phyloP scores from a whole-genome alignment of 2,329 filamentous ascomycete species.

The Cladophialophora exuberans region DNA sequence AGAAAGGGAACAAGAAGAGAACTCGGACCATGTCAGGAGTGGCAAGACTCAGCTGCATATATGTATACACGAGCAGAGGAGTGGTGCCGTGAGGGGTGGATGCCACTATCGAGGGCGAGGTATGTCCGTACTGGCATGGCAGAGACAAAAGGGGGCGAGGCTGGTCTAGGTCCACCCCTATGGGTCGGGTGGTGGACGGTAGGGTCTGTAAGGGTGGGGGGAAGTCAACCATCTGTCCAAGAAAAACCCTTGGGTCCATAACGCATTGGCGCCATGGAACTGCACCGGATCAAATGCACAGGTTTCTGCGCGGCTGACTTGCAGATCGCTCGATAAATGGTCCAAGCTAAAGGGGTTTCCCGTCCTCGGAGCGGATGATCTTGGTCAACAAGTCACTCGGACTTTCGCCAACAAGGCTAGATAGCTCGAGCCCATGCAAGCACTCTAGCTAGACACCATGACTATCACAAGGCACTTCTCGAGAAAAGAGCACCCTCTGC shows the following conservation, averaged over 20 bases:
- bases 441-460: neutral
- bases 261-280: too few relatives aligned
- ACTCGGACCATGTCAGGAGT: neutral
- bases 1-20: conserved; percentile 15
- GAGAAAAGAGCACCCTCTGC: neutral
- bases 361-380: too few relatives aligned
- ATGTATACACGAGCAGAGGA: conserved; percentile 4
- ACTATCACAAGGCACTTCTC: neutral
- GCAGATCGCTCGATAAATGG: conserved; percentile 5
- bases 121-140: too few relatives aligned
- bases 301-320: conserved; percentile 4
- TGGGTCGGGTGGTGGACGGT: neutral
- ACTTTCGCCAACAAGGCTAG: too few relatives aligned
- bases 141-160: conserved; percentile 7
- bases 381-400: too few relatives aligned
- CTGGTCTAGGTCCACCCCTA: conserved; percentile 8
- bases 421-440: neutral
- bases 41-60: neutral
- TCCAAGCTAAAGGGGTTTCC: too few relatives aligned
- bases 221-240: too few relatives aligned
- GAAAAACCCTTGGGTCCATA: too few relatives aligned
- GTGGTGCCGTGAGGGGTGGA: too few relatives aligned
- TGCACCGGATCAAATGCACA: too few relatives aligned
- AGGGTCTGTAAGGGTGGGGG: too few relatives aligned
- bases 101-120: too few relatives aligned